Evolutionary conservation across 2,329 filamentous ascomycete genomes (phyloP).

Genomic region (Cladosporium sp.): DNA sequence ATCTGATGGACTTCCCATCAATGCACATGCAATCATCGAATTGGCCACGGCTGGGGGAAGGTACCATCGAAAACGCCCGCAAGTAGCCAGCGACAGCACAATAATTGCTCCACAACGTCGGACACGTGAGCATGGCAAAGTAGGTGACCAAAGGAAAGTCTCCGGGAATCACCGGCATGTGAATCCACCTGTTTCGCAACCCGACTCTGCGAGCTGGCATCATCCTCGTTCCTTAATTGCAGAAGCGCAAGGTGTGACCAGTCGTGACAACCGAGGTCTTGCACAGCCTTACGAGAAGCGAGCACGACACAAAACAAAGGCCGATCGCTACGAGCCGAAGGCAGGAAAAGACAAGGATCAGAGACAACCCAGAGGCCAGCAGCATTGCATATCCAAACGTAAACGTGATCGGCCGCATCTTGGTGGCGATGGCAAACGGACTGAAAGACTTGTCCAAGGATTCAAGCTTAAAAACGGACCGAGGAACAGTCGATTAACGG

Average conservation of each 20-base stretch:
- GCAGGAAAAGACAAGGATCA: slow-evolving; percentile 28
- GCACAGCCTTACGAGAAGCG: slow-evolving; percentile 37
- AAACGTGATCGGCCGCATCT: slow-evolving; percentile 33
- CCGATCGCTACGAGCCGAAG: slow-evolving; percentile 42
- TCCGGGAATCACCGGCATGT: background rate
- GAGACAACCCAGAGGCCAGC: slow-evolving; percentile 15
- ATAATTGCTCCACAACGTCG: slow-evolving; percentile 12
- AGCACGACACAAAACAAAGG: slow-evolving; percentile 43
- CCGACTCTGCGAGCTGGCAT: background rate
- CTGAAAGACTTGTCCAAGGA: slow-evolving; percentile 35
- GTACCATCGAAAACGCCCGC: slow-evolving; percentile 30
- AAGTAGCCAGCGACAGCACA: slow-evolving; percentile 29
- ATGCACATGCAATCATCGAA: background rate
- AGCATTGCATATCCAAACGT: slow-evolving; percentile 18
- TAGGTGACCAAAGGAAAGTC: background rate
- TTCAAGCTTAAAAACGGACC: slow-evolving; percentile 44
- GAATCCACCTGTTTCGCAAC: background rate
- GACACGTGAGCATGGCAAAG: background rate
- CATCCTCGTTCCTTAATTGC: background rate
- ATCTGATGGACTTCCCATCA: background rate
- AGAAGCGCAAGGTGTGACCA: background rate
- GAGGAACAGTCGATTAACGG: slow-evolving; percentile 42
- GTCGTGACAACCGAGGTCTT: background rate
- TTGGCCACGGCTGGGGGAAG: background rate
- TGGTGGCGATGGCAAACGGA: slow-evolving; percentile 33